Evolutionary conservation across 1,139 yeast genomes (phyloP), one percentile per base, ranked within the genome.

Genomic region (Debaryomyces psychrophilus): DNA sequence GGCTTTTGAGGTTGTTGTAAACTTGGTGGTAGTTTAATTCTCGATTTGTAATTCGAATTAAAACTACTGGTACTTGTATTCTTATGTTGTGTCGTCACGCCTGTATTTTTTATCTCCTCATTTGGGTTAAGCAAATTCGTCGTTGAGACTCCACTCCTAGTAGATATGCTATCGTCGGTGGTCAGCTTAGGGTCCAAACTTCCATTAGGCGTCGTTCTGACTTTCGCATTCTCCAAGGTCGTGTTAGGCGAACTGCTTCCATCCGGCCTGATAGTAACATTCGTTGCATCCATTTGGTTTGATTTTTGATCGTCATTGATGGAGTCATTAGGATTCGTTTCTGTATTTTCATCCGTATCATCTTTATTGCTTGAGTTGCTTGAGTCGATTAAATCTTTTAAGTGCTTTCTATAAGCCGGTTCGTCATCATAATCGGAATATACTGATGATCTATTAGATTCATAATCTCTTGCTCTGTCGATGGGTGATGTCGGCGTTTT

Each of bases 11-110:
- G 46, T 29, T 37, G 49, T 35, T 60, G 62, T 26, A 61, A 47
- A 2, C 67, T 51, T 2, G 61, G 53, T 2, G 74, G 75, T 17
- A 69, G 54, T 48, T 65, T 68, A 28, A 69, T 67, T 41, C 74
- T 53, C 2, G 72, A 62, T 42, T 68, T 66, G 52, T 67, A 69
- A 18, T 25, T 37, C 3, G 68, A 59, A 37, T 51, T 62, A 50
- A 64, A 64, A 46, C 70, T 67, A 43, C 66, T 51, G 14, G 56
- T 55, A 48, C 69, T 64, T 11, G 57, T 54, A 49, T 62, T 65
- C 43, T 57, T 57, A 25, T 29, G 36, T 20, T 45, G 44, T 8
- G 31, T 27, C 6, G 28, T 23, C 36, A 18, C 8, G 4, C 39
- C 26, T 22, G 17, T 1, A n/a, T 20, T 20, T 28, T 29, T 34